Percentiles rank a stretch among this genome's conserved stretches.
Evolutionary conservation across 2,329 filamentous ascomycete genomes (phyloP).

Genomic region (Xylaria sp.): DNA sequence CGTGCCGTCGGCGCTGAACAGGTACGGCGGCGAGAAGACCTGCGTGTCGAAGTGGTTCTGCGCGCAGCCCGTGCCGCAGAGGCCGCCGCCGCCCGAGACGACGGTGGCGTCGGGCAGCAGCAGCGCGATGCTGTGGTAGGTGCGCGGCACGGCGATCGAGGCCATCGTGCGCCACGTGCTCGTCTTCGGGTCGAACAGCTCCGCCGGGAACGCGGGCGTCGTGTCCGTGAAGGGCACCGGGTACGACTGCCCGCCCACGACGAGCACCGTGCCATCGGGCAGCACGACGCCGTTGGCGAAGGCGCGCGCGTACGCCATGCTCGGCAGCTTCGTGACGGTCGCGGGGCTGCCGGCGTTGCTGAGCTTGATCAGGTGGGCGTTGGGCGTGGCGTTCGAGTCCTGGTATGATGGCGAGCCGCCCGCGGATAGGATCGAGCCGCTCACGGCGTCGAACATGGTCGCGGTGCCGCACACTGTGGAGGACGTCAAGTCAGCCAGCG

Average conservation of each 20-base stretch:
- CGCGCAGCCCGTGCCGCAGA: constrained; percentile 56
- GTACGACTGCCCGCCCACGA: constrained; percentile 54
- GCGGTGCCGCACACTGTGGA: constrained; percentile 60
- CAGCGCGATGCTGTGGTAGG: constrained; percentile 58
- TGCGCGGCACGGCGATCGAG: constrained; percentile 51
- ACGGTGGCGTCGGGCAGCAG: constrained; percentile 59
- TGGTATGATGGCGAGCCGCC: constrained; percentile 60
- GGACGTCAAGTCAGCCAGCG: background rate
- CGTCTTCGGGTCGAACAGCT: constrained; percentile 55
- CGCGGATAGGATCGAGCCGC: constrained; percentile 62
- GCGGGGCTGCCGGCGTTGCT: constrained; percentile 40
- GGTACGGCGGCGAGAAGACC: constrained; percentile 63
- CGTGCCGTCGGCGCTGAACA: constrained; percentile 57
- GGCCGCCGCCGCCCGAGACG: constrained; percentile 59
- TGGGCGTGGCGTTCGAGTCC: constrained; percentile 52
- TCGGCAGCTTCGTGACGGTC: constrained; percentile 49
- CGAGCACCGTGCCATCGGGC: constrained; percentile 56
- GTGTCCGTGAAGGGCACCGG: constrained; percentile 54
- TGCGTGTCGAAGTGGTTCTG: constrained; percentile 63
- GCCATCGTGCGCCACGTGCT: constrained; percentile 51
- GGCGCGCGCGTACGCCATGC: constrained; percentile 53
- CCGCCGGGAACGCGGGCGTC: constrained; percentile 51
- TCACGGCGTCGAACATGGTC: constrained; percentile 63
- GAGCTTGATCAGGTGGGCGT: constrained; percentile 60
- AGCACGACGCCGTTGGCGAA: constrained; percentile 57